phyloP scores from a whole-genome alignment of 2,329 filamentous ascomycete genomes.

The Neoscytalidium dimidiatum region DNA sequence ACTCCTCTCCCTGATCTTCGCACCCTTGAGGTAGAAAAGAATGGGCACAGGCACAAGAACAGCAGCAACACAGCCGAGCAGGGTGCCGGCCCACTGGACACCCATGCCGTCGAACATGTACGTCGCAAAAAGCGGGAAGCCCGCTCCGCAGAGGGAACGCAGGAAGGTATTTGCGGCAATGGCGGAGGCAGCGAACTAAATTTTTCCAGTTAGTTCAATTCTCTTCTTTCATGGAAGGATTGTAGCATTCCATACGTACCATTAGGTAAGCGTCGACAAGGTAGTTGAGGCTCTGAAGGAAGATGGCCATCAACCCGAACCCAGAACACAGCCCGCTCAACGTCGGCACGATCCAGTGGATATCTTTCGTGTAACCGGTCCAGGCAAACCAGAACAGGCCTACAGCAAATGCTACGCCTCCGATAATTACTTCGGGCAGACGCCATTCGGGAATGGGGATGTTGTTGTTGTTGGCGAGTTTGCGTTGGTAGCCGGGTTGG shows the following conservation, averaged over 20 bases:
- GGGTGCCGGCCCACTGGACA: conserved; percentile 49
- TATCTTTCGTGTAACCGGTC: conserved; percentile 43
- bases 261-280: conserved; percentile 62
- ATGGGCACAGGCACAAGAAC: conserved; percentile 47
- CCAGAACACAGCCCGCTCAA: conserved; percentile 55
- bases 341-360: conserved; percentile 45
- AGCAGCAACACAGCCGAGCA: conserved; percentile 47
- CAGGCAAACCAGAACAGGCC: conserved; percentile 47
- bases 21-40: conserved; percentile 47
- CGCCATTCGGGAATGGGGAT: conserved; percentile 61
- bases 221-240: conserved; percentile 16
- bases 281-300: conserved; percentile 60
- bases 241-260: conserved; percentile 25
- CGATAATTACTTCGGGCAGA: conserved; percentile 55
- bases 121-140: conserved; percentile 57
- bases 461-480: conserved; percentile 48
- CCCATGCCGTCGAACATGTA: conserved; percentile 59
- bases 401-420: conserved; percentile 48
- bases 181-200: conserved; percentile 50
- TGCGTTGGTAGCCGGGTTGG: conserved; percentile 64
- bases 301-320: conserved; percentile 60
- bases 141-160: conserved; percentile 51
- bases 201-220: too few species aligned
- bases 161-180: conserved; percentile 60
- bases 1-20: conserved; percentile 44